These are phyloP conservation scores for Penicillium cataractarum DNA, from an alignment of 495 filamentous ascomycete species.

Conservation along the genomic window DNA sequence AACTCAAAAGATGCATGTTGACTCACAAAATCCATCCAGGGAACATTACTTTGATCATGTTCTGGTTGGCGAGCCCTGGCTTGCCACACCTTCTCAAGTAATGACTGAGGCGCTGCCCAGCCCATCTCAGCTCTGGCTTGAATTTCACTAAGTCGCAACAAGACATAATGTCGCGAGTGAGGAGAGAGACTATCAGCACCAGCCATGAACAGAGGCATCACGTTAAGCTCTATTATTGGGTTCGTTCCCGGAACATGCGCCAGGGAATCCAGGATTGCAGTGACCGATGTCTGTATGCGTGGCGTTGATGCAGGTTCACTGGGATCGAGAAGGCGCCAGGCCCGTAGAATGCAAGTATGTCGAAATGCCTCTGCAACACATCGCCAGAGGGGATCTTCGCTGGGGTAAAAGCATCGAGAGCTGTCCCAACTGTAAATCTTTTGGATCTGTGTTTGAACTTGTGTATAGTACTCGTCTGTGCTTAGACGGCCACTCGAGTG, in stretches of 20 bases:
- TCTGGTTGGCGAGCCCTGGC: constrained; percentile 31
- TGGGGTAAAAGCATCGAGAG: constrained; percentile 31
- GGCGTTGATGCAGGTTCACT: constrained; percentile 26
- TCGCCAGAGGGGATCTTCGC: constrained; percentile 34
- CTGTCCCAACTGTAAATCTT: constrained; percentile 37
- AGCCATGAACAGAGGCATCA: constrained; percentile 44
- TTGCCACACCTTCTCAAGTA: constrained; percentile 41
- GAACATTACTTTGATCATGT: constrained; percentile 34
- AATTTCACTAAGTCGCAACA: constrained; percentile 34
- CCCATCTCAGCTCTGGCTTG: constrained; percentile 37
- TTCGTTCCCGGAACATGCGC: constrained; percentile 34
- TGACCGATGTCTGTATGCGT: constrained; percentile 38
- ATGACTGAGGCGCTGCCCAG: constrained; percentile 27
- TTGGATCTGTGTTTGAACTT: constrained; percentile 22
- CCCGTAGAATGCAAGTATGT: constrained; percentile 41
- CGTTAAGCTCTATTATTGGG: constrained; percentile 34
- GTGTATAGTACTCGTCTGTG: constrained; percentile 24
- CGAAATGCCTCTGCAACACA: constrained; percentile 38
- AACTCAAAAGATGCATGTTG: background rate
- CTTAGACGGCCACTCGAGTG: constrained; percentile 29
- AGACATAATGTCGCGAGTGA: constrained; percentile 40
- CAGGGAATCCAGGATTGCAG: constrained; percentile 35
- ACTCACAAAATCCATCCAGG: constrained; percentile 45
- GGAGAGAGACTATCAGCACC: constrained; percentile 38
- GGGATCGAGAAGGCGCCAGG: constrained; percentile 36